Percentiles rank a stretch among this genome's conserved stretches.
Evolutionary conservation across 495 filamentous ascomycete species (phyloP).

Genomic region (Jackrogersella minutella): DNA sequence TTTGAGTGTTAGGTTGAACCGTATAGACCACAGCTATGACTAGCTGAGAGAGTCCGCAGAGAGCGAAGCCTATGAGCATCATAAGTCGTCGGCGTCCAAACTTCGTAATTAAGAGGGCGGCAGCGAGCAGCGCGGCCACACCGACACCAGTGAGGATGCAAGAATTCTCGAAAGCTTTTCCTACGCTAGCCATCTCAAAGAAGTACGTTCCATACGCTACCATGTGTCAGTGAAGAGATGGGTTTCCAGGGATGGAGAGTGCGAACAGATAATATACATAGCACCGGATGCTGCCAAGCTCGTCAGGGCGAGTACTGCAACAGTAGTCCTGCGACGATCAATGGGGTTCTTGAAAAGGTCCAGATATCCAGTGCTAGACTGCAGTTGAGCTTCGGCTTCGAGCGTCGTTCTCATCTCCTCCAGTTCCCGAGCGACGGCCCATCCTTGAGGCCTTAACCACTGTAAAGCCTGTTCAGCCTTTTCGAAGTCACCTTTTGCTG

Average conservation of each 20-base stretch:
- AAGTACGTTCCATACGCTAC: slow-evolving; percentile 70
- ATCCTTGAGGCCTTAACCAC: slow-evolving; percentile 55
- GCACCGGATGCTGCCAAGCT: slow-evolving; percentile 66
- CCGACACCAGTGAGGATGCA: slow-evolving; percentile 65
- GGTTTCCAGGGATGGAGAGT: neutral
- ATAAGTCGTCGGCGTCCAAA: slow-evolving; percentile 64
- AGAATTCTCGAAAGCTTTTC: slow-evolving; percentile 65
- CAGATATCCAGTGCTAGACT: slow-evolving; percentile 50
- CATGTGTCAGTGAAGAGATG: slow-evolving; percentile 14
- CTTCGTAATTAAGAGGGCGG: slow-evolving; percentile 60
- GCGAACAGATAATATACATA: slow-evolving; percentile 67
- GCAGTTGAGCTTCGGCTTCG: slow-evolving; percentile 56
- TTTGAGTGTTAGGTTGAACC: slow-evolving; percentile 52
- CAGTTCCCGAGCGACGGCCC: slow-evolving; percentile 57
- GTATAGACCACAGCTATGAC: slow-evolving; percentile 65
- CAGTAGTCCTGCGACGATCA: slow-evolving; percentile 59
- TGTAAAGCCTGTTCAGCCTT: slow-evolving; percentile 57
- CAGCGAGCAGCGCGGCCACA: slow-evolving; percentile 64
- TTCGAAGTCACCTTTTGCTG: slow-evolving; percentile 58
- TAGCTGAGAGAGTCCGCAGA: slow-evolving; percentile 64
- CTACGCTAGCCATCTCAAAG: slow-evolving; percentile 68
- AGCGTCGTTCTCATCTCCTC: slow-evolving; percentile 63
- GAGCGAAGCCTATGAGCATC: slow-evolving; percentile 57
- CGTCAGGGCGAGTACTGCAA: slow-evolving; percentile 60
- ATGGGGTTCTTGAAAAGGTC: slow-evolving; percentile 65